Base-by-base conservation (phyloP, 805 yeast species). In the Yamadazyma tumulicola region DNA sequence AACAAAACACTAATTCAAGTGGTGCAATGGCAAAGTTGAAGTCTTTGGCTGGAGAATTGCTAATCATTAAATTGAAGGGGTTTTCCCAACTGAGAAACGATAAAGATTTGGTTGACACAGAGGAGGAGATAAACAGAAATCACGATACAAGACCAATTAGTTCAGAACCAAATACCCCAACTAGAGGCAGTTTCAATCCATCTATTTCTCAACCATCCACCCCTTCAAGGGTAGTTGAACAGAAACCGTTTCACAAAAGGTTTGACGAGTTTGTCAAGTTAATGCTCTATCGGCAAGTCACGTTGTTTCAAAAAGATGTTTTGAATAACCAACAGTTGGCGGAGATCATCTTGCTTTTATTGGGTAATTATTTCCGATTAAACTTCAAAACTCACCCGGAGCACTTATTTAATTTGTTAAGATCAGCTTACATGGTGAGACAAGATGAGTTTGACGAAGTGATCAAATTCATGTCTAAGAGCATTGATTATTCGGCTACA, bases 351-450 rank as follows among this genome's bases (percentile, higher is more conserved):
- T 52, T 57, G 6, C 40, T 63, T 4, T 30, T 65, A 1, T 35
- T 65, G 33, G 72, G 69, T 2, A 35, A 30, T 7, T 57, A 51
- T 19, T 39, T 60, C 19, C 50, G 46, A 27, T 19, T 38, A 2
- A 31, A 41, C 4, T 39, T 37, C 3, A 36, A 40, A 4, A 61
- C 56, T 32, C 22, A 30, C 4, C 35, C 49, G 3, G 68, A 55
- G 33, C 47, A 57, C 28, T 41, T 57, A 9, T 60, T 66, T 38
- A 66, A 58, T 32, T 57, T 65, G 18, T 40, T 65, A 11, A 40
- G 73, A 25, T 55, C 69, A 1, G 50, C 55, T 10, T 54, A 49
- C 26, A 51, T 67, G 41, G 54, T 63, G 48, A 47, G 58, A 12
- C 59, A 54, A 21, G 48, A 49, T 2, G 48, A 54, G 1, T 55